Evolutionary conservation across 768 basidiomycete genomes (phyloP).

Genomic region (Suillus weaverae): DNA sequence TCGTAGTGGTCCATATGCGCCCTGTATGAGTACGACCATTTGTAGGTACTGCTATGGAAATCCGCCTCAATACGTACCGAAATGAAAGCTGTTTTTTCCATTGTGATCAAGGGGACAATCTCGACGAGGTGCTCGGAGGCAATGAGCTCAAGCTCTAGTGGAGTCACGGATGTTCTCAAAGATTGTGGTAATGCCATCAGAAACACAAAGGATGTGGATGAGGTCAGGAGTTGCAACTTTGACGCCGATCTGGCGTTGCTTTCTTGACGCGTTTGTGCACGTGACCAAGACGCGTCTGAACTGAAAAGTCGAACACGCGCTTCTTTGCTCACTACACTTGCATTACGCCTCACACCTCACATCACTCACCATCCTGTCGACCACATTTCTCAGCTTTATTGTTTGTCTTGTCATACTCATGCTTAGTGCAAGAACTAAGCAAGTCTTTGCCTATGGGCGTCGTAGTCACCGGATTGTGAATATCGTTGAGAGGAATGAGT

Average conservation of each 20-base stretch:
- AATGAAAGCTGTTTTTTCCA: slow-evolving; percentile 91
- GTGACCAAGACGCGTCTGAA: slow-evolving; percentile 9
- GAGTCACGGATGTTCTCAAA: slow-evolving; percentile 71
- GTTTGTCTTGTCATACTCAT: slow-evolving; percentile 31
- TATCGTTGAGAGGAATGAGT: slow-evolving; percentile 31
- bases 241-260: not conserved
- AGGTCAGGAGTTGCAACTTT: not conserved
- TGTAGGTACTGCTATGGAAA: not conserved
- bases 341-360: not conserved
- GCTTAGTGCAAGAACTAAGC: slow-evolving; percentile 63
- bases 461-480: slow-evolving; percentile 61
- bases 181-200: slow-evolving; percentile 77
- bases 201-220: not conserved
- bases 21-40: slow-evolving; percentile 44
- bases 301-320: slow-evolving; percentile 1
- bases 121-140: slow-evolving; percentile 84
- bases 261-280: not conserved
- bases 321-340: not conserved
- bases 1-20: slow-evolving; percentile 88
- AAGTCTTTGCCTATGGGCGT: slow-evolving; percentile 65
- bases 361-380: not conserved
- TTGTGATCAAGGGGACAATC: slow-evolving; percentile 84
- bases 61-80: slow-evolving; percentile 45
- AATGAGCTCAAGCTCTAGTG: slow-evolving; percentile 85
- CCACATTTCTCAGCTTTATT: not conserved